These are phyloP conservation scores for Trametes cinnabarina DNA, from an alignment of 768 basidiomycete species.

Conservation along the genomic window DNA sequence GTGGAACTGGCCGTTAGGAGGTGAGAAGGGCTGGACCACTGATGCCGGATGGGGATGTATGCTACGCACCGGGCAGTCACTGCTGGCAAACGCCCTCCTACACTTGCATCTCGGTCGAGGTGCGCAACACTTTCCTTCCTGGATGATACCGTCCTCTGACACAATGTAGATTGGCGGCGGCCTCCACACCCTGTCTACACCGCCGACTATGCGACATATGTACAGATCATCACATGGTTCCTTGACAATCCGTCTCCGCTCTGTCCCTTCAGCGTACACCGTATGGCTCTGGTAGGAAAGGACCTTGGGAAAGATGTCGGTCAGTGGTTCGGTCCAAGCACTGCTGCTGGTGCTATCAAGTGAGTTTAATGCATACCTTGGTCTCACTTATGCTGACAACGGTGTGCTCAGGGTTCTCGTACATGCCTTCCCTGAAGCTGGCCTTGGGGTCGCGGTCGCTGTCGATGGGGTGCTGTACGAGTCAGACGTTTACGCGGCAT, in stretches of 20 bases:
- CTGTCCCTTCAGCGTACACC: constrained; percentile 91
- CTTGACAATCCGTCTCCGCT: constrained; percentile 82
- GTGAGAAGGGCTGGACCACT: constrained; percentile 78
- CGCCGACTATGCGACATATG: constrained; percentile 78
- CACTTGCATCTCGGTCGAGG: constrained; percentile 74
- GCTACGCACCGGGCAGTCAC: constrained; percentile 81
- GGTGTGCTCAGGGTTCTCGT: constrained; percentile 59
- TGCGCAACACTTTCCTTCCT: constrained; percentile 32
- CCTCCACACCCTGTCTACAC: constrained; percentile 61
- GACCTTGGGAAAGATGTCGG: constrained; percentile 94
- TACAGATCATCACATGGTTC: constrained; percentile 93
- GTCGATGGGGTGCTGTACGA: constrained; percentile 79
- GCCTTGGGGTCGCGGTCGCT: constrained; percentile 79
- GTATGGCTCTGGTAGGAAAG: constrained; percentile 94
- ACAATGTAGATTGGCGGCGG: constrained; percentile 75
- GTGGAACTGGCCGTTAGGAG: constrained; percentile 62
- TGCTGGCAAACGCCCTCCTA: constrained; percentile 79
- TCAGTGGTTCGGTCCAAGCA: constrained; percentile 97
- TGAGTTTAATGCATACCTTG: constrained; percentile 30
- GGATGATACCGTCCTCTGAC: not conserved
- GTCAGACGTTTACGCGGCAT: constrained; percentile 82
- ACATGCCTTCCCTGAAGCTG: constrained; percentile 74
- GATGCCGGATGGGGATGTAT: constrained; percentile 94
- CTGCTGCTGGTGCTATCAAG: constrained; percentile 96
- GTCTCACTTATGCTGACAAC: not conserved